Evolutionary conservation across 148 eudicot species (phyloP), one percentile per base, ranked within the genome.

Genomic region (Tetragonia tetragonoides): DNA sequence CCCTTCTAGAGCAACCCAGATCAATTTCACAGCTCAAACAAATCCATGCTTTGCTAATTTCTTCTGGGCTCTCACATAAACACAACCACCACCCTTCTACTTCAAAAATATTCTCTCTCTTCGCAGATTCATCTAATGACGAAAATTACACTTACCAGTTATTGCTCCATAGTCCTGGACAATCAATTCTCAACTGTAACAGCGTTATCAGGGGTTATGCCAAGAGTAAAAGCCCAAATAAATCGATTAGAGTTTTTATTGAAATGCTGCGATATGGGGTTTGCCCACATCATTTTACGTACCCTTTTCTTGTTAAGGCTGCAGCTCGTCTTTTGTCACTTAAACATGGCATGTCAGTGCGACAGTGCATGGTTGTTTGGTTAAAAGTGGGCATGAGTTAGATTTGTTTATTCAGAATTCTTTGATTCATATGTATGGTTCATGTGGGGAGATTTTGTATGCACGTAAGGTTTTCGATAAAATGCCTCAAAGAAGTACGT

Each of bases 401-500:
- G 98, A 94, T 86, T 47, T 78, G 77, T 94, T 87, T 72, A 75
- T 94, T 76, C 38, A 61, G 72, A 94, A 94, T 72, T 92, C 98
- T 77, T 81, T 90, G 86, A 87, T 94, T 68, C 97, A 92, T 78
- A 83, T 92, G 88, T 90, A 88, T 69, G 86, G 86, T 28, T 80
- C 88, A 3, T 89, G 88, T 77, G 86, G 87, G 56, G 66, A 81
- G 38, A 77, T 87, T 3, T 15, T 8, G 11, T 20, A 73, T 78
- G 97, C 93, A 0, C 90, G 92, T 34, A 83, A 85, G 65, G 70
- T 92, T 91, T 94, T 94, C 20, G 95, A 92, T 70, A 92, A 84
- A 89, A 92, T 94, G 98, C 78, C 77, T 4, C 68, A 66, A 0
- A 86, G 81, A 81, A 94, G 85, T 68, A 60, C 61, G 75, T 91